Evolutionary conservation across 108 stramenopile species (phyloP).

Genomic region (Discostella pseudostelligera): DNA sequence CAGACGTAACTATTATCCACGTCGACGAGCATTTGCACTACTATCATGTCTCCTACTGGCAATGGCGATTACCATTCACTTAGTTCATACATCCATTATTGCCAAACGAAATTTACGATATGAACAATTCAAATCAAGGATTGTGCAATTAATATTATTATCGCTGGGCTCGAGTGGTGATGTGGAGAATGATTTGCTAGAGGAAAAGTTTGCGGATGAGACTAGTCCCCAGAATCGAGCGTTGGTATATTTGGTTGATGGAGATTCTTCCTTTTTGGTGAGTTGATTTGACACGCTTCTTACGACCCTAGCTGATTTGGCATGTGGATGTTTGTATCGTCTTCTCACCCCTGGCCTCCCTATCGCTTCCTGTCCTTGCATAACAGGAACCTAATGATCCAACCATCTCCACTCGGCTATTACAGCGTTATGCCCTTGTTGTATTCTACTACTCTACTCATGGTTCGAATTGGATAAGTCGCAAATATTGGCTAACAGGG

Average conservation of each 20-base stretch:
- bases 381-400: constrained; percentile 28
- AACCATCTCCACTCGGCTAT: constrained; percentile 32
- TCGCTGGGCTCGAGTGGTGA: no score
- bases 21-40: no score
- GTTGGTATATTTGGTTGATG: constrained; percentile 23
- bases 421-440: constrained; percentile 55
- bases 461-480: constrained; percentile 44
- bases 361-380: no score
- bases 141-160: neutral
- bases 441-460: constrained; percentile 57
- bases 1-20: no score
- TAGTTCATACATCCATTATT: no score
- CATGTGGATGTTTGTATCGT: no score
- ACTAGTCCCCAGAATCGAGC: constrained; percentile 36
- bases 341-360: no score
- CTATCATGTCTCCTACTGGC: no score
- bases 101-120: no score
- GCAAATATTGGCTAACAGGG: constrained; percentile 54
- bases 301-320: no score
- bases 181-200: neutral
- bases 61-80: no score
- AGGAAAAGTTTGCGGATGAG: constrained; percentile 3
- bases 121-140: neutral
- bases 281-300: no score
- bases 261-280: constrained; percentile 18